Evolutionary conservation across 768 basidiomycete species (phyloP).

Genomic region (Collybia sordida): DNA sequence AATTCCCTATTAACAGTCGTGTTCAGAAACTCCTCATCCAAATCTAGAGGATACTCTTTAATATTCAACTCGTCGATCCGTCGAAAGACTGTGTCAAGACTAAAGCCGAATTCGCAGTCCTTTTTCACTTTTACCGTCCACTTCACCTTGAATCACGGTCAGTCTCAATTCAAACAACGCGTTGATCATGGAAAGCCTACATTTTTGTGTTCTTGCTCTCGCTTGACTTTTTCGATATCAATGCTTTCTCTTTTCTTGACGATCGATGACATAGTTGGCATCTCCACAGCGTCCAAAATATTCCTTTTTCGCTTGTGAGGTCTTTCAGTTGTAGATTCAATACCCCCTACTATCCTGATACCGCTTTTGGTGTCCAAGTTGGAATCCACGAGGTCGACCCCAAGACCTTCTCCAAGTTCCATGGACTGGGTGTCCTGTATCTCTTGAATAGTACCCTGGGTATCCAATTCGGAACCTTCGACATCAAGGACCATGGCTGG

Average conservation of each 20-base stretch:
- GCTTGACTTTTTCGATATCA: neutral
- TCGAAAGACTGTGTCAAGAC: conserved; percentile 9
- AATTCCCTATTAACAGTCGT: conserved; percentile 8
- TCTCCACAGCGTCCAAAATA: conserved; percentile 1
- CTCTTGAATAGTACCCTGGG: no score
- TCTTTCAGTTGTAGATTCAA: neutral
- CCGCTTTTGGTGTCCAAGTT: no score
- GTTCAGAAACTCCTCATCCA: conserved; percentile 4
- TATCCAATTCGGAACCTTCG: no score
- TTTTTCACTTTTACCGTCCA: neutral
- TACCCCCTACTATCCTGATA: no score
- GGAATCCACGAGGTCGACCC: no score
- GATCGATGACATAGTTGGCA: neutral
- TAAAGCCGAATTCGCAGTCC: neutral
- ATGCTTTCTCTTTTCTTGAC: neutral
- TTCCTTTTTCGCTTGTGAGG: neutral
- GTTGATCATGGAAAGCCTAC: neutral
- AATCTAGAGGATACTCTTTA: conserved; percentile 2
- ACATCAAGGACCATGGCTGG: no score
- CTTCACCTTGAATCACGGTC: neutral
- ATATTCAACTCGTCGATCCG: conserved; percentile 6
- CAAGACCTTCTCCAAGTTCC: no score
- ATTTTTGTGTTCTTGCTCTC: neutral
- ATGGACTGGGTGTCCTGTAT: no score
- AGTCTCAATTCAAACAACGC: neutral